These are phyloP conservation scores for Artemisia argyi DNA, from an alignment of 129 eudicot species.

Conservation along the genomic window DNA sequence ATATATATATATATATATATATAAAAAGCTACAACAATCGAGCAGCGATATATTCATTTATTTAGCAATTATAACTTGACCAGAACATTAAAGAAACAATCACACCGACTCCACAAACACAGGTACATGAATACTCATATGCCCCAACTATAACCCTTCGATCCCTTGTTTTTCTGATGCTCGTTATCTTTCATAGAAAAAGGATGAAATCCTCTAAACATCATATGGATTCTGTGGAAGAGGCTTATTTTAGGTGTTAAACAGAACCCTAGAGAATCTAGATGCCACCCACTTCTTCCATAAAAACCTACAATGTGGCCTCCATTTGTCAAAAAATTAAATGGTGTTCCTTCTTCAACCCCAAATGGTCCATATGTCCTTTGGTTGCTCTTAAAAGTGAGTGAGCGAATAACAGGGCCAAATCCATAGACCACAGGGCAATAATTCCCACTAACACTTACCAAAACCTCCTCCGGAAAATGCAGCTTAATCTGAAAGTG, in stretches of 20 bases:
- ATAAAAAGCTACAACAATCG: not conserved
- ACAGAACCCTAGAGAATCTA: constrained; percentile 54
- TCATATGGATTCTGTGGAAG: constrained; percentile 28
- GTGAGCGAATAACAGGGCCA: constrained; percentile 59
- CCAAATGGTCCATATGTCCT: constrained; percentile 70
- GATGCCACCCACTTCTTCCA: constrained; percentile 64
- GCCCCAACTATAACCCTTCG: constrained; percentile 7
- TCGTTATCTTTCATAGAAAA: not conserved
- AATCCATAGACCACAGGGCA: constrained; percentile 58
- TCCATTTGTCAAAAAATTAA: constrained; percentile 47
- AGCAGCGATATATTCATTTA: constrained; percentile 2
- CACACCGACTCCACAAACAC: constrained; percentile 1
- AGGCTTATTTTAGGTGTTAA: constrained; percentile 31
- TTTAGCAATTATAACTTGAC: not conserved
- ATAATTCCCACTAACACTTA: constrained; percentile 45
- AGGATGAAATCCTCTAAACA: constrained; percentile 28
- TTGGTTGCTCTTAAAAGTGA: constrained; percentile 39
- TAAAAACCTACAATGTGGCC: constrained; percentile 54
- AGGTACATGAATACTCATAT: constrained; percentile 1
- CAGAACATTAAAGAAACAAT: not conserved
- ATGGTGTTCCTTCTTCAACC: constrained; percentile 71
- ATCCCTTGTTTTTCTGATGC: constrained; percentile 9
- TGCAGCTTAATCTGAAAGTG: constrained; percentile 53
- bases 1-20: no score
- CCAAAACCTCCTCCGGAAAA: constrained; percentile 56